Conservation (phyloP, 371 early-diverging fungal genomes). For the Phascolomyces articulosus region DNA sequence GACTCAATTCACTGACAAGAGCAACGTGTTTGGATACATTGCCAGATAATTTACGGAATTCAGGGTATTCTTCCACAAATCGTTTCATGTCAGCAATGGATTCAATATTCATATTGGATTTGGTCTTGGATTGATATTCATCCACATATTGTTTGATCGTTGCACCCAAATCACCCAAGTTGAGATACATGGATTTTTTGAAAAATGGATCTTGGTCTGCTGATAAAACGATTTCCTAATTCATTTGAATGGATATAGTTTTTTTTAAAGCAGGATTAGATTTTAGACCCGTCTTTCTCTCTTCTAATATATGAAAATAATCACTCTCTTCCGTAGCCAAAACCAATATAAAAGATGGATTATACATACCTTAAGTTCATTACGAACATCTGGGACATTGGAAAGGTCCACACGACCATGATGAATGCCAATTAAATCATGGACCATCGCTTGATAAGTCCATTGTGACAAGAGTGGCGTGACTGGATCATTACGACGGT, state of each 20-base stretch:
- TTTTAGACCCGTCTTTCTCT: no score
- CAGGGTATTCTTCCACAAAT: constrained; percentile 97
- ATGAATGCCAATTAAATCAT: constrained; percentile 93
- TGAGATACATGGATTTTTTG: constrained; percentile 84
- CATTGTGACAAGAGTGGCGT: constrained; percentile 97
- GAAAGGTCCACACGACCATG: constrained; percentile 95
- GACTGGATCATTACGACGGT: constrained; percentile 96
- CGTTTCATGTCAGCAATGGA: constrained; percentile 97
- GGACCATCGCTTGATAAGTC: constrained; percentile 99
- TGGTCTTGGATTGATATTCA: constrained; percentile 88
- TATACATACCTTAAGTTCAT: constrained; percentile 77
- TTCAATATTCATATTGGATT: constrained; percentile 89
- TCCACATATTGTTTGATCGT: constrained; percentile 93
- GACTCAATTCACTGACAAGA: constrained; percentile 89
- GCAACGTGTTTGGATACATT: constrained; percentile 98
- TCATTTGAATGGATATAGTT: no score
- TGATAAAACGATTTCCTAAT: constrained; percentile 85
- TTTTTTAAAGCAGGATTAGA: no score
- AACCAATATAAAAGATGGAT: no score
- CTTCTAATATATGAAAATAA: no score
- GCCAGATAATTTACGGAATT: constrained; percentile 91
- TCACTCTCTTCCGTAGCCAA: no score
- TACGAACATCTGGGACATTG: constrained; percentile 76
- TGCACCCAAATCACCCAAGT: constrained; percentile 93
- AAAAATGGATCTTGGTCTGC: constrained; percentile 92